Base-by-base conservation (phyloP, 352 stramenopile species). In the Globisporangium okanoganense region DNA sequence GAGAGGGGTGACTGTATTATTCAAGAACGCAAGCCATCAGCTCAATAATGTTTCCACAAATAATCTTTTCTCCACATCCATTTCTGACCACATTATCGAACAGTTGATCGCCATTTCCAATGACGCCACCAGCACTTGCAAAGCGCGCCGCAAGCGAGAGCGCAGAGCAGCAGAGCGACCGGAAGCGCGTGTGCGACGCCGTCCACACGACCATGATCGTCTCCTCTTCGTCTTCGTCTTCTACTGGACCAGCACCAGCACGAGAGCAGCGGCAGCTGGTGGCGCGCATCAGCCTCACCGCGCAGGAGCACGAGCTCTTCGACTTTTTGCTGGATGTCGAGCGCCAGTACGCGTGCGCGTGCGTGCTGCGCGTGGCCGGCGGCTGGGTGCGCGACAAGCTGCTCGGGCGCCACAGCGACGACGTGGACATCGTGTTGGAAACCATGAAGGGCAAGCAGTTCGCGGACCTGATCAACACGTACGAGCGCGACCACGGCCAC, bases 371-470 rank as follows among this genome's bases (percentile, higher is more conserved):
- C 44, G 95, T 99, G 25, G 97, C 97, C 31, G 97, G 97, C 40
- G 97, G 97, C n/a, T 99, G 97, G 97, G 97, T 99, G n/a, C 91
- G 97, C 25, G 97, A 99, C 73, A 99, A 99, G 79, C 78, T 99
- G 6, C 73, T 96, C 29, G 86, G 85, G 8, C 72, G 73, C 56
- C 65, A 87, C 25, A 94, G 84, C 66, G 85, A 92, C 59, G 97
- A 99, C 73, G 97, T 99, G 70, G 97, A 99, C 78, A 97, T 99
- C 44, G 96, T 97, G 36, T 64, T 99, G 25, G 96, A 99, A 73
- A 90, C 94, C 47, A 98, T 98, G 80, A 95, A 94, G 14, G 97
- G 97, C 22, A 75, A 79, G 4, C 88, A 96, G 51, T 99, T 99
- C 72, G 97, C 97, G 0, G 75, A 86, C 57, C 73, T 88, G 16